These are phyloP conservation scores for Torrubiellomyces zombiae DNA, from an alignment of 2,329 filamentous ascomycete species.

Conservation along the genomic window DNA sequence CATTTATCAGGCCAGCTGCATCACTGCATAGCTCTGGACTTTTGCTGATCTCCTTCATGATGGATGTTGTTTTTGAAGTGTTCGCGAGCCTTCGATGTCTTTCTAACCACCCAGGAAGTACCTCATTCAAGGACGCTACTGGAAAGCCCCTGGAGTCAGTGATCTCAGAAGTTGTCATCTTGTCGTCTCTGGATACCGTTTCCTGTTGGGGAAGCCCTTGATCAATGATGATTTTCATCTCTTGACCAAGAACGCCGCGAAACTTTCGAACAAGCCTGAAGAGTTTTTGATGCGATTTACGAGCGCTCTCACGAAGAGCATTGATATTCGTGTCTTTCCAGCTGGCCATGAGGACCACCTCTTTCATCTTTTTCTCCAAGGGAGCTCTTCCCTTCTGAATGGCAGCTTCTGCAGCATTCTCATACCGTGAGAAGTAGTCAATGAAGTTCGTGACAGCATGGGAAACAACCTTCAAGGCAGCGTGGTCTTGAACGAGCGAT, in stretches of 20 bases:
- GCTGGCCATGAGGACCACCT: conserved; percentile 82
- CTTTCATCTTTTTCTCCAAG: conserved; percentile 84
- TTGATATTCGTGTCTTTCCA: conserved; percentile 98
- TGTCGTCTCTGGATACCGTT: too few relatives aligned
- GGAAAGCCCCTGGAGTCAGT: conserved; percentile 1
- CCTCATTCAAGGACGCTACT: conserved; percentile 6
- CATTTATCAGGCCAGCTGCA: conserved; percentile 41
- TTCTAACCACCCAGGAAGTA: conserved; percentile 21
- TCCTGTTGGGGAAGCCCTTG: conserved; percentile 42
- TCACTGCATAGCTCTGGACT: conserved; percentile 35
- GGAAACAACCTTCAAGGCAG: conserved; percentile 38
- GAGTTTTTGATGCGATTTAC: conserved; percentile 77
- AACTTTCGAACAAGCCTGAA: conserved; percentile 89
- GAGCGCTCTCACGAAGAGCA: conserved; percentile 73
- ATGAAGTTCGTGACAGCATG: conserved; percentile 63
- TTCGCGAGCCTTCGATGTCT: conserved; percentile 54
- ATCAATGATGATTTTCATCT: conserved; percentile 49
- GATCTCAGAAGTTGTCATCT: conserved; percentile 6
- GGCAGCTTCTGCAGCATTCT: conserved; percentile 44
- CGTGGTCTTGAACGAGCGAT: conserved; percentile 42
- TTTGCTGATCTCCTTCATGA: conserved; percentile 51
- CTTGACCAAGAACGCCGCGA: conserved; percentile 57
- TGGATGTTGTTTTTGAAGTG: conserved; percentile 48
- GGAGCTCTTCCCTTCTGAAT: conserved; percentile 50
- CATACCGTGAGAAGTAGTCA: conserved; percentile 55